Evolutionary conservation across 2,329 filamentous ascomycete species (phyloP), one percentile per base, ranked within the genome.

Genomic region (Aschersonia sp.): DNA sequence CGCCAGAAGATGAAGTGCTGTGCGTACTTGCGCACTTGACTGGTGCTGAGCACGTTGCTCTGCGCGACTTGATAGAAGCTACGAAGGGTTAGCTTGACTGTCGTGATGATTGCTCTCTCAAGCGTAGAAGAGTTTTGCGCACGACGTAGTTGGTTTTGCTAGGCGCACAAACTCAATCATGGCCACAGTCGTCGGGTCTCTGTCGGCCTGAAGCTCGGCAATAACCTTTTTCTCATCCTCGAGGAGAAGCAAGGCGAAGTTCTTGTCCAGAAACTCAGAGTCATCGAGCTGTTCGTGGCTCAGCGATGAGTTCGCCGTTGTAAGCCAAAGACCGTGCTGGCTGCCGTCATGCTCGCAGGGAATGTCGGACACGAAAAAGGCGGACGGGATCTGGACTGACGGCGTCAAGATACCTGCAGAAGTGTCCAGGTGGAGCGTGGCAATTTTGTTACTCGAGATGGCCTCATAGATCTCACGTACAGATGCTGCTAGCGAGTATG

Each of bases 1-100:
- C 92, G 82, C 89, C 91, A 97, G 67, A 94, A 94, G 51, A 97
- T 89, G 52, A 98, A 83, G 67, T 97, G 92, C 50, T 87, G 85
- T 7, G 89, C 89, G 52, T 94, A 85, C 55, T 87, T 83, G 53
- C 91, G 84, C 52, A 97, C 84, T 55, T 94, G 86, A 32, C 79
- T 74, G 1, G 92, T 73, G 3, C 84, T 81, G 47, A 97, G 82
- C 28, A 82, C 77, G 46, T 84, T 79, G 54, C 75, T 78, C 54
- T 82, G 77, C 12, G 82, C 79, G 47, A 88, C 78, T 61, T 89
- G 85, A 48, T 79, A 68, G 60, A 84, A 81, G 44, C 70, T 73
- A 51, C 12, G 43, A 38, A 3, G 35, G 2, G 40, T 3, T n/a
- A 40, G 7, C 2, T 5, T 43, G 6, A 29, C 9, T 29, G 9